Evolutionary conservation across 257 asterid genomes (phyloP), one percentile per base, ranked within the genome.

Genomic region (Jaltomata sinuosa): DNA sequence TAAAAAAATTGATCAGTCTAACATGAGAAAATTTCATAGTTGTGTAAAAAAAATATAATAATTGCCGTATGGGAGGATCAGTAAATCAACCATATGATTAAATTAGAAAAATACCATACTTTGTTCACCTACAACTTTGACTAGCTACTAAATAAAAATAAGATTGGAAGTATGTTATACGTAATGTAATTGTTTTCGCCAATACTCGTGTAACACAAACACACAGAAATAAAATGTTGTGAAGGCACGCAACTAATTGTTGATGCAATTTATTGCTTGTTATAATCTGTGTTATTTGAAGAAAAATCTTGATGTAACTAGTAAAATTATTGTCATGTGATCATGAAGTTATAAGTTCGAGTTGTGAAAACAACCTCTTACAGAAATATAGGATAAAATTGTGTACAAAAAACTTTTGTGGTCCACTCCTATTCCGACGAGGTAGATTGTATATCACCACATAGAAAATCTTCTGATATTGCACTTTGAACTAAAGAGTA

Each of bases 321-420:
- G 5, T 25, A 25, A 55, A 55, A 3, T 21, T 54, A 19, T 2
- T 3, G 25, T 21, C 1, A 8, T 54, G 4, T 54, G 1, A 54
- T 3, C 3, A 21, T 7, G 1, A 59, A 4, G 3, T 61, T 1
- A 25, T 11, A 3, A 57, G 0, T 11, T 22, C 4, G 3, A 61
- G 3, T 0, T 0, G 19, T 25, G 0, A n/a, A 57, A 1, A 55
- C n/a, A 1, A 1, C 1, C 0, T 8, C 9, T 55, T n/a, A 1
- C 8, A 55, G 10, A 18, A 55, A 1, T 55, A n/a, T 0, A n/a
- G 2, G 0, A 8, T 8, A 55, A 55, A 21, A 21, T 55, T 21
- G 5, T 54, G 11, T 1, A 8, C 0, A 22, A 57, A 0, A 1
- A 0, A 0, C 7, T 54, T 0, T 21, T 21, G 3, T 19, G 40